Conservation (phyloP, 768 basidiomycete genomes). For the Boletus subparvulus region DNA sequence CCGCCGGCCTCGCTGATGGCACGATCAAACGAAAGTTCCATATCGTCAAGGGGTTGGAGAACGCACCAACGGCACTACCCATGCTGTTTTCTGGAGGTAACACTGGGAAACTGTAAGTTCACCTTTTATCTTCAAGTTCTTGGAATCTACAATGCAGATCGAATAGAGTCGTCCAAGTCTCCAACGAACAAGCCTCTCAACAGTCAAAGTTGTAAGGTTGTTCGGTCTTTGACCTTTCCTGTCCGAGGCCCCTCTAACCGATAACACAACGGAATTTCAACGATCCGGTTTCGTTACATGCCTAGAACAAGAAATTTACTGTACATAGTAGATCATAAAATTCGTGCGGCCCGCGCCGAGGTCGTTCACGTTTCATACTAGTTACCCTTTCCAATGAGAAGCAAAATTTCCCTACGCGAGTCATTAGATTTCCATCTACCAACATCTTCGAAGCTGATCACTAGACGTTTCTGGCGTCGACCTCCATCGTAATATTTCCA, state of each 20-base stretch:
- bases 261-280: not conserved
- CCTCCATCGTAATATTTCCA: not conserved
- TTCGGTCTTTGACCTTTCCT: not conserved
- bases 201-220: constrained; percentile 7
- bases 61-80: constrained; percentile 67
- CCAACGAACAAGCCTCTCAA: constrained; percentile 36
- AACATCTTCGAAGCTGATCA: not conserved
- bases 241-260: not conserved
- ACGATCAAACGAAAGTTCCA: constrained; percentile 81
- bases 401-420: not conserved
- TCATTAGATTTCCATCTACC: not conserved
- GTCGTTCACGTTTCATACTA: not conserved
- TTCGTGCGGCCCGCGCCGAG: not conserved
- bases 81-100: constrained; percentile 77
- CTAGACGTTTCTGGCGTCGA: constrained; percentile 14
- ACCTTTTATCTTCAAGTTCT: not conserved
- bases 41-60: constrained; percentile 70
- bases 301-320: constrained; percentile 11
- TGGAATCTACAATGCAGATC: constrained; percentile 6
- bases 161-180: constrained; percentile 58
- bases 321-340: constrained; percentile 6
- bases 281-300: not conserved
- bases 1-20: constrained; percentile 58
- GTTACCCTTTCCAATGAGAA: constrained; percentile 10
- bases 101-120: constrained; percentile 66